phyloP scores from a whole-genome alignment of 495 filamentous ascomycete genomes.

The Podospora fimiseda region DNA sequence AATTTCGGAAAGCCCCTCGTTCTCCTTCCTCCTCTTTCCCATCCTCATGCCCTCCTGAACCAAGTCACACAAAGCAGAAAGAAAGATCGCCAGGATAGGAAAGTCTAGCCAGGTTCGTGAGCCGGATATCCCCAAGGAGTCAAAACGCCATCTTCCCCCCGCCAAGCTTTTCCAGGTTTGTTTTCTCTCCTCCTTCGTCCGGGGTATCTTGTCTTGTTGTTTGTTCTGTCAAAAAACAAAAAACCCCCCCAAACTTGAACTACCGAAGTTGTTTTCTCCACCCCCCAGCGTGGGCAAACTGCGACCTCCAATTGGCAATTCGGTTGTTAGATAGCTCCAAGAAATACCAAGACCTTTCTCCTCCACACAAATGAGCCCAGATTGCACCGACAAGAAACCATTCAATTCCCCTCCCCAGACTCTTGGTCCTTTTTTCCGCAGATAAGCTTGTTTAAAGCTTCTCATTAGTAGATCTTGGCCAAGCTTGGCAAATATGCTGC shows the following conservation, averaged over 20 bases:
- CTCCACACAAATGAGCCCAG: not conserved
- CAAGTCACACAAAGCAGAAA: too few relatives aligned
- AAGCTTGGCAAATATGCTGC: not conserved
- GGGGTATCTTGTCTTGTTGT: too few relatives aligned
- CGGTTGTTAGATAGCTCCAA: not conserved
- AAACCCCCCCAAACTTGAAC: not conserved
- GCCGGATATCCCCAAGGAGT: too few relatives aligned
- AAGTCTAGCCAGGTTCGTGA: too few relatives aligned
- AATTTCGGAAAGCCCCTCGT: not conserved
- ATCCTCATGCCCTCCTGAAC: too few relatives aligned
- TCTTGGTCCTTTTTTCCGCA: not conserved
- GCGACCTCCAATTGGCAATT: not conserved
- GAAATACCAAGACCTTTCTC: not conserved
- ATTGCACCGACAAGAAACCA: not conserved
- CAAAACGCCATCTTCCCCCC: too few relatives aligned
- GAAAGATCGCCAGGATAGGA: too few relatives aligned
- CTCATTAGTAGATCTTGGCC: too few relatives aligned
- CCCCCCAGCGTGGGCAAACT: not conserved
- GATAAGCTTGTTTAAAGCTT: not conserved
- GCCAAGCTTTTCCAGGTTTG: too few relatives aligned
- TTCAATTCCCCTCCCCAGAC: not conserved
- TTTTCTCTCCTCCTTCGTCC: too few relatives aligned
- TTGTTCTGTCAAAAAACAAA: too few relatives aligned
- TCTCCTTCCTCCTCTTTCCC: not conserved
- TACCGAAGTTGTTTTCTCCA: not conserved